Base-by-base conservation (phyloP, 1,284 basidiomycete genomes). In the Inonotus hispidus region DNA sequence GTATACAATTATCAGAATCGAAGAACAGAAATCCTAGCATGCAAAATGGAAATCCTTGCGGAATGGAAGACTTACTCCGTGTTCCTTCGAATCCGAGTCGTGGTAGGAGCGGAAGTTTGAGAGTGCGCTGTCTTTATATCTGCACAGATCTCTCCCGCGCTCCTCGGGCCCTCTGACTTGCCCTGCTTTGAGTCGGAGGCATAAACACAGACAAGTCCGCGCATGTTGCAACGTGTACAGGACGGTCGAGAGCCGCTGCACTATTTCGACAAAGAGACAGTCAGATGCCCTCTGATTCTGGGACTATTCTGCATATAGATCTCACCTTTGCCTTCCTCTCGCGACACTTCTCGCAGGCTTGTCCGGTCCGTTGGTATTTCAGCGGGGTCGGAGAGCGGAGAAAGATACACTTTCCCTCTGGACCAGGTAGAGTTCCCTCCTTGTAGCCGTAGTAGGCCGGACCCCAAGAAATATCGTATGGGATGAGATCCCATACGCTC, bases 291-390 rank as follows among this genome's bases (percentile, higher is more conserved):
- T 5, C 41, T 16, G 16, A 16, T n/a, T 43, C 8, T 21, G 7
- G 7, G 7, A 16, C 41, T 11, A 43, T 7, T 43, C 3, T 43
- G 16, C 13, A 16, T 10, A 13, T 11, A 7, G 19, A 0, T 57
- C 70, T 55, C 60, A 78, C 77, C 73, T 79, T 79, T 10, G 77
- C 77, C 65, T 79, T 79, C 27, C 82, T 74, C 59, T 79, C 78
- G 19, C 82, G 72, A 66, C 82, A 84, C 67, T 81, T 82, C 60
- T 82, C 79, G 66, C 77, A 79, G 7, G 77, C 77, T 63, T 75
- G 74, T 19, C 71, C 68, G 1, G 77, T 77, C 39, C 75, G 73
- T 55, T 73, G 68, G 66, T 75, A 74, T 64, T 74, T 75, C 58
- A 75, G 65, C 5, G 76, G 75, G 3, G 75, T 77, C 16, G 76